phyloP scores from a whole-genome alignment of 2,329 filamentous ascomycete genomes.

The Capronia epimyces region DNA sequence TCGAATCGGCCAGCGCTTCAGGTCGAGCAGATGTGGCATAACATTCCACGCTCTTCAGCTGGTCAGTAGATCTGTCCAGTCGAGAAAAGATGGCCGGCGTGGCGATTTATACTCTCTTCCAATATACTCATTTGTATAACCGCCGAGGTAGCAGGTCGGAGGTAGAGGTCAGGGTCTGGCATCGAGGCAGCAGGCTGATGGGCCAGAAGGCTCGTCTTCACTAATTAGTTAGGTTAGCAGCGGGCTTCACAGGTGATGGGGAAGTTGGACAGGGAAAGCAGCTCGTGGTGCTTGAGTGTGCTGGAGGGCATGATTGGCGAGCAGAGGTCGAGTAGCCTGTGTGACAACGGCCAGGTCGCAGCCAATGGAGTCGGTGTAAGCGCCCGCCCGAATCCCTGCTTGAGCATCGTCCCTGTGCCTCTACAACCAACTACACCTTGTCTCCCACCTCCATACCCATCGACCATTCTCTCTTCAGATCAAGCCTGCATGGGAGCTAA shows the following conservation, averaged over 20 bases:
- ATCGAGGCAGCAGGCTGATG: background rate
- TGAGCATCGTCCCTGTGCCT: background rate
- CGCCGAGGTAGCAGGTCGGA: background rate
- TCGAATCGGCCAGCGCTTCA: background rate
- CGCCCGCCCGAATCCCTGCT: too few species aligned
- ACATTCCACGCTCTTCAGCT: background rate
- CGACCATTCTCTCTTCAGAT: constrained; percentile 15
- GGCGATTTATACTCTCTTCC: constrained; percentile 10
- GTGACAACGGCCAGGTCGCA: constrained; percentile 14
- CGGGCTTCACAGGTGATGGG: background rate
- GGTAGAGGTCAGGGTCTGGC: background rate
- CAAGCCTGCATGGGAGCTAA: constrained; percentile 19
- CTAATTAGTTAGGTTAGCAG: background rate
- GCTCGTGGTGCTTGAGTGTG: constrained; percentile 7
- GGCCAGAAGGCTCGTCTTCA: background rate
- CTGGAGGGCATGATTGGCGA: constrained; percentile 14
- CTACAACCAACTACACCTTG: constrained; percentile 11
- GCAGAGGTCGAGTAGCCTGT: constrained; percentile 6
- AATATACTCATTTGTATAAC: constrained; percentile 6
- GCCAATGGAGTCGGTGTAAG: constrained; percentile 21
- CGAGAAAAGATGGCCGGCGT: constrained; percentile 4
- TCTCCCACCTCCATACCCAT: constrained; percentile 10
- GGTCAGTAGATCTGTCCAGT: background rate
- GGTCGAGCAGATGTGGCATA: background rate
- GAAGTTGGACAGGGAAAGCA: constrained; percentile 11